Evolutionary conservation across 2,329 filamentous ascomycete species (phyloP), one percentile per base, ranked within the genome.

Genomic region (Phialocephala sp.): DNA sequence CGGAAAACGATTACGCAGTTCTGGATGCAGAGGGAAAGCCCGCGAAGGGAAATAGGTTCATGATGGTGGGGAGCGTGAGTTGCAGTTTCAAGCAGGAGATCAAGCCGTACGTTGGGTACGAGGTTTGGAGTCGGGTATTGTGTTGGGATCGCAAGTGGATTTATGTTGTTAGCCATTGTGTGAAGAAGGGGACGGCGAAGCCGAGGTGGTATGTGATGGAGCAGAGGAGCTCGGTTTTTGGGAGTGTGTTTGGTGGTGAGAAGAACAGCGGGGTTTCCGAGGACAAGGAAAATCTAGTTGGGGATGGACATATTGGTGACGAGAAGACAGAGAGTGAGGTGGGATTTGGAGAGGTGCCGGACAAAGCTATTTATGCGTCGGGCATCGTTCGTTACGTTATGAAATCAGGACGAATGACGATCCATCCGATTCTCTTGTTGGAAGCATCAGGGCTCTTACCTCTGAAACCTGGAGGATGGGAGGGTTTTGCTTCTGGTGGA

Each of bases 91-190:
- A 87, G 77, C 81, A 82, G 62, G 91, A 93, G 80, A 90, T 93
- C 68, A 84, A 84, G 68, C 85, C 88, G 0, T 89, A 87, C 73
- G 83, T 87, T 74, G 77, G 78, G 20, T 93, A 90, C 77, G 90
- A 93, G 80, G 85, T 92, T 76, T 91, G 89, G 84, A 88, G 83
- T 37, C 84, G 88, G 57, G 77, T 93, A 22, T 81, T 92, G 22
- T 78, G 81, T 66, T 94, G 91, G 91, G 91, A 94, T 77, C 83
- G 87, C 74, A 94, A 93, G 79, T 94, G 91, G 91, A 72, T 93
- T 66, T 92, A 91, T 77, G 83, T 92, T 54, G 80, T 91, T 43
- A 91, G 86, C 22, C 89, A 91, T 74, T 93, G 91, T 71, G 83
- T 93, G 11, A 84, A 84, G 75, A 82, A 81, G 74, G 87, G 85